phyloP scores from a whole-genome alignment of 1,284 basidiomycete genomes.

The Cutaneotrichosporon curvatum region DNA sequence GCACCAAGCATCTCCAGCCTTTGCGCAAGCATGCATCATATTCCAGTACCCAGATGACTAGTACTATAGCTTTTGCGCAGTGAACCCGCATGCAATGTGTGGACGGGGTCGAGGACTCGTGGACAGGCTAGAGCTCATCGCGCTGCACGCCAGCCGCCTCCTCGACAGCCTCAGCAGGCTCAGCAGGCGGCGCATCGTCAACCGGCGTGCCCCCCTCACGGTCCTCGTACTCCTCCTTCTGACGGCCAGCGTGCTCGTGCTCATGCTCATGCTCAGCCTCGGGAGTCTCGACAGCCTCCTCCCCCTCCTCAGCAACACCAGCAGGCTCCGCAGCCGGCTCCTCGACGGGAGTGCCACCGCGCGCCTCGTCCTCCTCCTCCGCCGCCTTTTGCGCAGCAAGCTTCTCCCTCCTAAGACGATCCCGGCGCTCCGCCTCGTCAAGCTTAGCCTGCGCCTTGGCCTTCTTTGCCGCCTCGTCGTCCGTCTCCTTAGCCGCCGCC shows the following conservation, averaged over 20 bases:
- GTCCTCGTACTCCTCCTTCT: constrained; percentile 5
- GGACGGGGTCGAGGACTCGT: no score
- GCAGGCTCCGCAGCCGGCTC: constrained; percentile 10
- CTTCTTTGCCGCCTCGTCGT: constrained; percentile 9
- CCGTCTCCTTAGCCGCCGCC: constrained; percentile 6
- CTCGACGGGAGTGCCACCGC: constrained; percentile 8
- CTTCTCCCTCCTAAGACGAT: constrained; percentile 32
- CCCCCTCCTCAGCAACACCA: constrained; percentile 9
- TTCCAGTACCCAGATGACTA: no score
- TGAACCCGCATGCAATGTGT: no score
- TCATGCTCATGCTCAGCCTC: no score
- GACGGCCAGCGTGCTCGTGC: constrained; percentile 1
- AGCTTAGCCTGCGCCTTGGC: constrained; percentile 31
- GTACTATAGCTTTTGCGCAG: no score
- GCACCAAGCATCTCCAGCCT: no score
- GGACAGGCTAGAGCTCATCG: no score
- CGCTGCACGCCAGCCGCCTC: background rate
- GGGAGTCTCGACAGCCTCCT: background rate
- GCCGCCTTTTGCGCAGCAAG: constrained; percentile 19
- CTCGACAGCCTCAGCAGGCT: constrained; percentile 10
- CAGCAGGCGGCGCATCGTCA: constrained; percentile 8
- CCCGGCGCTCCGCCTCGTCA: constrained; percentile 37
- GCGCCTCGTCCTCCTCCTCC: constrained; percentile 4
- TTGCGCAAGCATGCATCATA: no score
- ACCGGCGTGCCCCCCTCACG: constrained; percentile 6